Evolutionary conservation across 495 filamentous ascomycete species (phyloP).

Genomic region (Penicillium egyptiacum): DNA sequence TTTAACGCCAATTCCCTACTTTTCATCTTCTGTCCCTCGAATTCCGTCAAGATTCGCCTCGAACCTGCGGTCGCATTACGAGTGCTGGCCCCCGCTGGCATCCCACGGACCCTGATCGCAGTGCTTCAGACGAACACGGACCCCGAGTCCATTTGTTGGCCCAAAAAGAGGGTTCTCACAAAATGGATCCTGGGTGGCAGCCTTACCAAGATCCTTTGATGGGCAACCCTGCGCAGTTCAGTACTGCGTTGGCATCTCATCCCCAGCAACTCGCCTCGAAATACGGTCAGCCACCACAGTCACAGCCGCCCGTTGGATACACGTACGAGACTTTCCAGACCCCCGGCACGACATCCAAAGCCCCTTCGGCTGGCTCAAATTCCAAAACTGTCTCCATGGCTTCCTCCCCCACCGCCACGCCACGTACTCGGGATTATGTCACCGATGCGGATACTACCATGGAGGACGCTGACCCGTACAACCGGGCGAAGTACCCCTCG

Average conservation of each 20-base stretch:
- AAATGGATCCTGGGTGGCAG: slow-evolving; percentile 57
- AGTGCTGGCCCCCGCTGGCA: slow-evolving; percentile 35
- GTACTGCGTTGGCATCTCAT: slow-evolving; percentile 42
- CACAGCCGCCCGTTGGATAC: slow-evolving; percentile 65
- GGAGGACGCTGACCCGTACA: slow-evolving; percentile 89
- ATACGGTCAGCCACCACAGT: slow-evolving; percentile 52
- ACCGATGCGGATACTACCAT: slow-evolving; percentile 82
- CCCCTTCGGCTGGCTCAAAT: slow-evolving; percentile 54
- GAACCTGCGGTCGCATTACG: slow-evolving; percentile 29
- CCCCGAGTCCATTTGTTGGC: slow-evolving; percentile 13
- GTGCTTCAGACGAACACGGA: slow-evolving; percentile 32
- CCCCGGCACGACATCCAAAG: slow-evolving; percentile 41
- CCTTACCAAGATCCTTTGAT: slow-evolving; percentile 49
- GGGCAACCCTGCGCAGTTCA: slow-evolving; percentile 46
- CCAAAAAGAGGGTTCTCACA: slow-evolving; percentile 2
- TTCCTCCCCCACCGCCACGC: slow-evolving; percentile 63
- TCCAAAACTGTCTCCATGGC: slow-evolving; percentile 55
- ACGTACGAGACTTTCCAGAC: slow-evolving; percentile 73
- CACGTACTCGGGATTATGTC: slow-evolving; percentile 65
- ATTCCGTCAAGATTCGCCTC: slow-evolving; percentile 24
- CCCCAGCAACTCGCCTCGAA: slow-evolving; percentile 43
- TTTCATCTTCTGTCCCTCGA: slow-evolving; percentile 18
- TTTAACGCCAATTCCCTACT: slow-evolving; percentile 27
- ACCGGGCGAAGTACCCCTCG: slow-evolving; percentile 72
- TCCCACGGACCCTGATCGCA: slow-evolving; percentile 35